Evolutionary conservation across 345 rosid species (phyloP), one percentile per base, ranked within the genome.

Genomic region (Syzygium oleosum): DNA sequence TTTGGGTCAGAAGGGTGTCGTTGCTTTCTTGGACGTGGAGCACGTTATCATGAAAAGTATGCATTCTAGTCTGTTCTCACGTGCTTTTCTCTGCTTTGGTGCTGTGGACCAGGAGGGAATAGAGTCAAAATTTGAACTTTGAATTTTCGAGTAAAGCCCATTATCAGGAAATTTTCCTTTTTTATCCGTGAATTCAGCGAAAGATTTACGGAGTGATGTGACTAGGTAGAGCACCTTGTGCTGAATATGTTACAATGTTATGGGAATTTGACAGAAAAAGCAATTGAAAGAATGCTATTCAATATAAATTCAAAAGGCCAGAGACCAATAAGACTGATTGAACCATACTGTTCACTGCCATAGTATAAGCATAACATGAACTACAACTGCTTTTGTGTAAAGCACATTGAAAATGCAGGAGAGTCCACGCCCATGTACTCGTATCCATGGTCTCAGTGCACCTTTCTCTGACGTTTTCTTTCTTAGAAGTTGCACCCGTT

Each of bases 11-110:
- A 93, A 92, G 91, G 99, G 97, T 7, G 85, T 87, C 87, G 89
- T 94, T 49, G 94, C 63, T 68, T 95, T 96, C 91, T 84, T 93
- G 52, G 99, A 96, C 84, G 97, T 98, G 91, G 95, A 96, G 93
- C 90, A 94, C 90, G 98, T 94, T 86, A 98, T 98, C 90, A 68
- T 86, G 91, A 96, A 94, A 94, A 89, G 99, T 96, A 90, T 21
- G 91, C 84, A 78, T 27, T 54, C 89, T 58, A 29, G 85, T 52
- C 88, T 38, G 41, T 29, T n/a, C 53, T 65, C 79, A 34, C 22
- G 52, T 85, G 84, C 52, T 68, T 73, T 84, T 19, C 27, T 8
- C 86, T 27, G 73, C 61, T 84, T 80, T 58, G 56, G 80, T 52
- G 87, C 85, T 29, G 87, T 55, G 38, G 23, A 6, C 29, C 46